Evolutionary conservation across 1,284 basidiomycete genomes (phyloP).

Genomic region (Rhodotorula sp.): DNA sequence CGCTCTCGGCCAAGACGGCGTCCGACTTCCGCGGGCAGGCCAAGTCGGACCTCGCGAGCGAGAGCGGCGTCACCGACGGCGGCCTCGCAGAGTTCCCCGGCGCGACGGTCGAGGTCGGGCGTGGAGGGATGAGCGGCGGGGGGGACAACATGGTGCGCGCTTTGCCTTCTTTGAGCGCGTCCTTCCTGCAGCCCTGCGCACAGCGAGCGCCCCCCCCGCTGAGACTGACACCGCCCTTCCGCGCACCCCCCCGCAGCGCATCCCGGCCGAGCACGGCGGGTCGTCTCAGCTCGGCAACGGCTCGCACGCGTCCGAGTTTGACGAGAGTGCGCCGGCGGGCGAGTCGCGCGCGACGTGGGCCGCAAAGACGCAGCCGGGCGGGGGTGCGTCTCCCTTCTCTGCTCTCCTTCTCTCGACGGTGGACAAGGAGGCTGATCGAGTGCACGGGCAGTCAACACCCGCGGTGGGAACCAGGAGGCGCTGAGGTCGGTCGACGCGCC

Average conservation of each 20-base stretch:
- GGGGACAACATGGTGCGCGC: slow-evolving; percentile 13
- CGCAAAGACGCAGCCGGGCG: slow-evolving; percentile 7
- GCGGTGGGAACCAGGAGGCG: background rate
- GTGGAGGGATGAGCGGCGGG: background rate
- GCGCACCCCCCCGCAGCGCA: background rate
- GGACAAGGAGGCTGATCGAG: background rate
- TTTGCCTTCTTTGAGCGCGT: background rate
- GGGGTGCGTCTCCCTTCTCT: slow-evolving; percentile 1
- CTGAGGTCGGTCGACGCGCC: slow-evolving; percentile 2
- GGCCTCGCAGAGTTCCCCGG: slow-evolving; percentile 5
- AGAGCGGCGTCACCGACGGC: slow-evolving; percentile 11
- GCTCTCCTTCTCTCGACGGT: too few species aligned
- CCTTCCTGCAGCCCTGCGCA: background rate
- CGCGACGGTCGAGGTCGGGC: slow-evolving; percentile 1
- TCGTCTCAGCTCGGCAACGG: slow-evolving; percentile 2
- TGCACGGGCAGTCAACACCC: slow-evolving; percentile 13
- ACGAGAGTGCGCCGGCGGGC: slow-evolving; percentile 7
- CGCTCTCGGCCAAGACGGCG: slow-evolving; percentile 1
- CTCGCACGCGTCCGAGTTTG: background rate
- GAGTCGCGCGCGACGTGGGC: background rate
- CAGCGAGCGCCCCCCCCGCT: too few species aligned
- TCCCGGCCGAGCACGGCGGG: slow-evolving; percentile 8
- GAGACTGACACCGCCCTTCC: background rate
- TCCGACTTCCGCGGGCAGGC: background rate
- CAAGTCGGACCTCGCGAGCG: background rate